phyloP scores from a whole-genome alignment of 2,329 filamentous ascomycete species.

The Phaeosphaeriaceae sp. region DNA sequence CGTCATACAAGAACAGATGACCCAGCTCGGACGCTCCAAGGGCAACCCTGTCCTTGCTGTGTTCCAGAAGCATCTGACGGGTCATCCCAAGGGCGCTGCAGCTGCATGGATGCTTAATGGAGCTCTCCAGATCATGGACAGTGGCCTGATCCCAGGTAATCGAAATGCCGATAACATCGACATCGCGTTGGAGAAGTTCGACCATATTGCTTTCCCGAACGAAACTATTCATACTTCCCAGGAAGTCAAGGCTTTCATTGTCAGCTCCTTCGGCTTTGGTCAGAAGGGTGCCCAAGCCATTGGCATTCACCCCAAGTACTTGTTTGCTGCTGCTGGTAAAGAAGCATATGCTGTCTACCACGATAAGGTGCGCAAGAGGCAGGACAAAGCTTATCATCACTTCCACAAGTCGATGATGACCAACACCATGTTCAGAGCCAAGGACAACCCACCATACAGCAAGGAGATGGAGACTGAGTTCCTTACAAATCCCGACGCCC shows the following conservation, averaged over 20 bases:
- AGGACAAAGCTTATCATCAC: constrained; percentile 98
- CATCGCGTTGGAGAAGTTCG: constrained; percentile 94
- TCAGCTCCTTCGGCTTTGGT: constrained; percentile 98
- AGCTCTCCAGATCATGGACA: constrained; percentile 92
- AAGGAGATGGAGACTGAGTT: constrained; percentile 86
- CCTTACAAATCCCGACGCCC: constrained; percentile 91
- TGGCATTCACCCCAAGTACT: constrained; percentile 94
- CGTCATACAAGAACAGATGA: constrained; percentile 94
- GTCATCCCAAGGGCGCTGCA: constrained; percentile 98
- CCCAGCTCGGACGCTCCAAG: constrained; percentile 92
- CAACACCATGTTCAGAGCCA: constrained; percentile 96
- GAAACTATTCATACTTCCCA: constrained; percentile 90
- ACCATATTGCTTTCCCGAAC: constrained; percentile 96
- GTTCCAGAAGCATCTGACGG: constrained; percentile 99
- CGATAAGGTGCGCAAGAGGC: constrained; percentile 85
- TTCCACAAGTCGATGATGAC: constrained; percentile 99
- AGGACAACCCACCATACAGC: constrained; percentile 86
- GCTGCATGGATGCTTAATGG: constrained; percentile 99
- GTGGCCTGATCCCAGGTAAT: constrained; percentile 92
- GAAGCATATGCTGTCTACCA: constrained; percentile 82
- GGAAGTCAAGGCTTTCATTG: constrained; percentile 96
- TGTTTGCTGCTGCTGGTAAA: constrained; percentile 92
- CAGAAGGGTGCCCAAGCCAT: constrained; percentile 98
- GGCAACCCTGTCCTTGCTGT: constrained; percentile 95
- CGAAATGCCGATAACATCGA: constrained; percentile 98